Evolutionary conservation across 441 rosid genomes (phyloP).

Genomic region (Hura crepitans): DNA sequence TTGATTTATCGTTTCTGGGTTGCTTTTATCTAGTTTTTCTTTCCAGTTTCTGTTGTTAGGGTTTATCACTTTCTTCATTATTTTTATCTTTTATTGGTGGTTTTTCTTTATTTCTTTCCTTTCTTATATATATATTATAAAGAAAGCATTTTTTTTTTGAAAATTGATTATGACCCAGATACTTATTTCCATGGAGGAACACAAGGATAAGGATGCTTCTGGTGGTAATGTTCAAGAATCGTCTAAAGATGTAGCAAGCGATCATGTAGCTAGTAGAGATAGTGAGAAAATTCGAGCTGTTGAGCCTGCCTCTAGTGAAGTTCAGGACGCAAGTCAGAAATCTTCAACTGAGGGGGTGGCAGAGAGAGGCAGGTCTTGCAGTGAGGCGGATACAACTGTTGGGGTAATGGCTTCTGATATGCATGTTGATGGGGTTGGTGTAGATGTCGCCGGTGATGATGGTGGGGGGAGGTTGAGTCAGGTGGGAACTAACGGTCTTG

Average conservation of each 20-base stretch:
- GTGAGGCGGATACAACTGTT: constrained; percentile 38
- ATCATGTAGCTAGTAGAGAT: constrained; percentile 24
- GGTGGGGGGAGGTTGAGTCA: constrained; percentile 23
- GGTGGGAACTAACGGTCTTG: constrained; percentile 23
- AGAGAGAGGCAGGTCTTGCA: constrained; percentile 30
- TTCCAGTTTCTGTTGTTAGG: constrained; percentile 25
- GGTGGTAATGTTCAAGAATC: constrained; percentile 30
- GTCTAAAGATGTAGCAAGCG: constrained; percentile 17
- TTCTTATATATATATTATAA: constrained; percentile 2
- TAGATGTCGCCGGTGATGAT: constrained; percentile 27
- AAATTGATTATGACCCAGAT: constrained; percentile 31
- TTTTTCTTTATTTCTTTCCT: not conserved
- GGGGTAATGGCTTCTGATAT: constrained; percentile 45
- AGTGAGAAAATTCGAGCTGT: constrained; percentile 28
- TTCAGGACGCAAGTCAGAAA: constrained; percentile 19
- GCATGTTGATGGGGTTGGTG: constrained; percentile 44
- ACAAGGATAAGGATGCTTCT: constrained; percentile 29
- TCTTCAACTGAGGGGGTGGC: constrained; percentile 20
- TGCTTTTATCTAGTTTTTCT: not conserved
- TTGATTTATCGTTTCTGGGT: constrained; percentile 12
- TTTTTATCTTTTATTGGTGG: not conserved
- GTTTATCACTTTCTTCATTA: constrained; percentile 23
- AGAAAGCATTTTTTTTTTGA: constrained; percentile 19
- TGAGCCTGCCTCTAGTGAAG: constrained; percentile 27
- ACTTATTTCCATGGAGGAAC: constrained; percentile 43